These are phyloP conservation scores for Fraxinus velutina DNA, from an alignment of 305 asterid genomes.

Conservation along the genomic window DNA sequence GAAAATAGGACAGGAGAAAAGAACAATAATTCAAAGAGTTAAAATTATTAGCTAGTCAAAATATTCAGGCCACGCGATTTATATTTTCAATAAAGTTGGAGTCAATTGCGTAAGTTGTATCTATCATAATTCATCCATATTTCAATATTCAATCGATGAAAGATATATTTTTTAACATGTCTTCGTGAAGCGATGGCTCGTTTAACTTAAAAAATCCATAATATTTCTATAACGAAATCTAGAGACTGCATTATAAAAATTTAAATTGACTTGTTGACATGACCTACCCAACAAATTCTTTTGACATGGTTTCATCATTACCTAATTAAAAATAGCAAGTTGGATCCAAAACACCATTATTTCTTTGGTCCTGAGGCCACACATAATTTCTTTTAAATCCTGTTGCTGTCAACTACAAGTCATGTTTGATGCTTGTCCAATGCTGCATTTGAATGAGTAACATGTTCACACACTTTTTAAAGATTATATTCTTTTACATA, in stretches of 20 bases:
- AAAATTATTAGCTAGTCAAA: background rate
- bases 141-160: background rate
- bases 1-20: background rate
- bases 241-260: background rate
- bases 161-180: no score
- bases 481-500: background rate
- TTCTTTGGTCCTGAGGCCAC: background rate
- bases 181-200: background rate
- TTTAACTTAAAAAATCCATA: background rate
- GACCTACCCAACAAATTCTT: background rate
- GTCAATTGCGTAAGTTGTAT: background rate
- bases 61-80: background rate
- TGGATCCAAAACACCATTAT: background rate
- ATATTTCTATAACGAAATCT: background rate
- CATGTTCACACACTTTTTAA: background rate
- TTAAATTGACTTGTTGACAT: background rate
- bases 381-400: background rate
- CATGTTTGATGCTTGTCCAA: background rate
- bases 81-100: background rate
- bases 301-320: background rate
- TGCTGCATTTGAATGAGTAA: background rate
- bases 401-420: background rate
- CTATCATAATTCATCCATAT: no score
- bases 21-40: background rate
- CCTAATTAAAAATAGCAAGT: background rate